Percentiles rank a stretch among this genome's conserved stretches.
phyloP scores from a whole-genome alignment of 2,329 filamentous ascomycete genomes.

The Phoma herbarum region DNA sequence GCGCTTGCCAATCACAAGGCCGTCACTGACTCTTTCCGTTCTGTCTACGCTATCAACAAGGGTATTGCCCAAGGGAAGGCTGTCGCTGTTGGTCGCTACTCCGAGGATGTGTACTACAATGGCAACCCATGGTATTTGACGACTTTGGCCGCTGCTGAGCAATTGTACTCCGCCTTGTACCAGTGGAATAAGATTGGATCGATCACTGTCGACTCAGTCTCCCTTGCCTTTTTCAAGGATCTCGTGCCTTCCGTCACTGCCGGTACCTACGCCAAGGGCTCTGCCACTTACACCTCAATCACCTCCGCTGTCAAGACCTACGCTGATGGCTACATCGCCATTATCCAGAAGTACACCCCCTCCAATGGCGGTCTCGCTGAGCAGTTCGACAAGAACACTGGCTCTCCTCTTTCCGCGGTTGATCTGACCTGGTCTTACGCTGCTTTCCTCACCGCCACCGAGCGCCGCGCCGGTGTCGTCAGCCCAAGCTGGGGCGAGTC shows the following conservation, averaged over 20 bases:
- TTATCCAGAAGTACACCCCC: conserved; percentile 61
- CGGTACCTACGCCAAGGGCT: conserved; percentile 71
- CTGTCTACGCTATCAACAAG: conserved; percentile 73
- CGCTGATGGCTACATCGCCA: conserved; percentile 63
- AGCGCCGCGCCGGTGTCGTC: conserved; percentile 27
- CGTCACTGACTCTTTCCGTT: conserved; percentile 77
- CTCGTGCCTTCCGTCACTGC: conserved; percentile 61
- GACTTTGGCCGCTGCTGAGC: conserved; percentile 80
- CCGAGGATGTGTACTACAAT: conserved; percentile 73
- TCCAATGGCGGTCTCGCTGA: conserved; percentile 72
- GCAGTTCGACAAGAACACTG: conserved; percentile 66
- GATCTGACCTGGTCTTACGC: conserved; percentile 80
- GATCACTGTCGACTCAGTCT: conserved; percentile 70
- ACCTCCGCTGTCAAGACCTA: conserved; percentile 70
- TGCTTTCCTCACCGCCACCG: conserved; percentile 65
- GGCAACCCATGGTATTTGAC: conserved; percentile 84
- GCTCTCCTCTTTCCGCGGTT: conserved; percentile 66
- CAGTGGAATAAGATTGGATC: conserved; percentile 72
- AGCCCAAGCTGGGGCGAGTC: conserved; percentile 29
- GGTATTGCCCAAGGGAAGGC: conserved; percentile 68
- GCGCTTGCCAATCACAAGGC: conserved; percentile 77
- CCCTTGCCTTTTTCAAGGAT: conserved; percentile 77
- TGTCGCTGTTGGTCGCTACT: conserved; percentile 56
- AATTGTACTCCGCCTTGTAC: conserved; percentile 78
- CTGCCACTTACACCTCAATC: conserved; percentile 63